Evolutionary conservation across 306 rosid species (phyloP).

Genomic region (Ceratonia siliqua): DNA sequence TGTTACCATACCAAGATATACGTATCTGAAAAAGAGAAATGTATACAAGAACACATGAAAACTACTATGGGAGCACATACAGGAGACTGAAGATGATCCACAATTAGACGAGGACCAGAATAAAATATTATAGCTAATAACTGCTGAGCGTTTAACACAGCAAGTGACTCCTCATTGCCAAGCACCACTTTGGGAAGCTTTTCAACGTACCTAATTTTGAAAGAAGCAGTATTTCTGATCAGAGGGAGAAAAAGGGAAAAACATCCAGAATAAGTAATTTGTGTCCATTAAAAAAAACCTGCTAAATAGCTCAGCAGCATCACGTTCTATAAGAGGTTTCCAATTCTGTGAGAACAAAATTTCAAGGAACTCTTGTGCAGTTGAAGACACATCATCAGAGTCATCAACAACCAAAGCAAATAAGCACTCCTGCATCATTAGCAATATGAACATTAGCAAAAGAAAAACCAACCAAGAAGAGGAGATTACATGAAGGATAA

Average conservation of each 20-base stretch:
- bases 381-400: constrained; percentile 67
- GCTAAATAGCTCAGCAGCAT: constrained; percentile 61
- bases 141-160: constrained; percentile 70
- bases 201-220: constrained; percentile 68
- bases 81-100: constrained; percentile 81
- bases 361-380: constrained; percentile 74
- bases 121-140: constrained; percentile 72
- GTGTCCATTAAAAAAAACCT: constrained; percentile 54
- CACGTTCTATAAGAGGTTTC: constrained; percentile 51
- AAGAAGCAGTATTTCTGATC: constrained; percentile 32
- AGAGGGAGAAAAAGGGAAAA: constrained; percentile 10
- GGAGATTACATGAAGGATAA: constrained; percentile 25
- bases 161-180: constrained; percentile 75
- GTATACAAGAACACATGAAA: constrained; percentile 17
- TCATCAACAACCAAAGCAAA: constrained; percentile 79
- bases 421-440: constrained; percentile 78
- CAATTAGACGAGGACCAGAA: constrained; percentile 84
- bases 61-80: constrained; percentile 51
- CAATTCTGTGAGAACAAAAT: constrained; percentile 49
- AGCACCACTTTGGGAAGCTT: constrained; percentile 90
- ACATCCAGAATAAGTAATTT: constrained; percentile 21
- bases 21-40: constrained; percentile 6
- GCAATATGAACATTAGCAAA: constrained; percentile 31
- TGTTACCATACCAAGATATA: constrained; percentile 6
- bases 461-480: constrained; percentile 21